Base-by-base conservation (phyloP, 148 eudicot species). In the Spergularia bocconei region DNA sequence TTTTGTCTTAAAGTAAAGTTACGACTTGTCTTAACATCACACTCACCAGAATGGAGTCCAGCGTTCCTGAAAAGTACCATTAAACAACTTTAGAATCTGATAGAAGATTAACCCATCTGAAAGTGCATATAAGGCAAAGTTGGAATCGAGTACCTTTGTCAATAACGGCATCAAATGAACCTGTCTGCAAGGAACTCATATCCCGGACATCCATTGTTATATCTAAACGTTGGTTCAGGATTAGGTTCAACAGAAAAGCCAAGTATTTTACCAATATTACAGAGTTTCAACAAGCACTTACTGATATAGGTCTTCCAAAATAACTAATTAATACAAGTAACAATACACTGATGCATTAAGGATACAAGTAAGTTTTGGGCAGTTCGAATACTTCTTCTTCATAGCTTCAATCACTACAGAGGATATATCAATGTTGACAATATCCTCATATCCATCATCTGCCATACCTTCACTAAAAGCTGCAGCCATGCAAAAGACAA, bases 1-100 rank as follows among this genome's bases (percentile, higher is more conserved):
- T 62, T 60, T 52, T 15, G 51, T 63, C 65, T 60, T 61, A 66
- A 29, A 67, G 29, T n/a, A 53, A 67, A 19, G 76, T 17, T 36
- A 48, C 51, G 66, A 29, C 57, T 25, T 25, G 36, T 25, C 72
- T 67, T 74, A 54, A 44, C 36, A 68, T 36, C 53, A 60, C 53
- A 86, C 98, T 89, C 86, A 93, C 98, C 93, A 91, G 79, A 79
- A 93, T 86, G 71, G 98, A 89, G 82, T 93, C 98, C 33, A 93
- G 85, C 60, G 97, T 93, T 68, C 97, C 97, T 93, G 91, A n/a
- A 76, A 64, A 77, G 41, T 74, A 38, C 13, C 70, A 72, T 13
- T 10, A 67, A 65, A 44, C 44, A 68, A 58, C 50, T 7, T 80
- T 54, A 80, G 79, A 15, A 6, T 29, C 44, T 17, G 7, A 57